Evolutionary conservation across 192 early-diverging fungal species (phyloP).

Genomic region (Rhizophlyctis rosea): DNA sequence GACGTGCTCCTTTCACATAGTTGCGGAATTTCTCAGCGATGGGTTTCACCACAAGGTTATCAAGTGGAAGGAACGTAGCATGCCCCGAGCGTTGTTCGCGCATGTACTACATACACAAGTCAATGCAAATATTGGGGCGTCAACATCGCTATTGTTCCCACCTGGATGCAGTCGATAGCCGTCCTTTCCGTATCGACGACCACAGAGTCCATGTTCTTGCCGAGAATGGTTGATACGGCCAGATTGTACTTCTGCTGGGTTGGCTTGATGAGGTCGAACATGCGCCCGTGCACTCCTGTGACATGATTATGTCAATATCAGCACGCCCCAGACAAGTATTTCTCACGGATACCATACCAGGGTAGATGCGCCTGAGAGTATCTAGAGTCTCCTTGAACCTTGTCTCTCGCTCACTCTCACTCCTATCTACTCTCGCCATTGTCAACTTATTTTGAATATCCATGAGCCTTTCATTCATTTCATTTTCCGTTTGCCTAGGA

Average conservation of each 20-base stretch:
- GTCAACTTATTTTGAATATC: constrained; percentile 72
- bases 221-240: constrained; percentile 82
- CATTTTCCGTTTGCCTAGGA: constrained; percentile 55
- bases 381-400: constrained; percentile 73
- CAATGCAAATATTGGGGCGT: constrained; percentile 12
- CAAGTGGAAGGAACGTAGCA: constrained; percentile 92
- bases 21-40: constrained; percentile 80
- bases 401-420: constrained; percentile 77
- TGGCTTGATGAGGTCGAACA: constrained; percentile 88
- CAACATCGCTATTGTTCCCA: constrained; percentile 22
- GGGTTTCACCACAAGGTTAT: constrained; percentile 68
- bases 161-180: constrained; percentile 93
- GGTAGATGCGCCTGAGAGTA: constrained; percentile 78
- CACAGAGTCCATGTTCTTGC: constrained; percentile 90
- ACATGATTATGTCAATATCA: background rate
- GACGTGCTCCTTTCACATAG: constrained; percentile 73
- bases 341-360: constrained; percentile 40
- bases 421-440: constrained; percentile 77
- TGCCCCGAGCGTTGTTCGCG: constrained; percentile 84
- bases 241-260: constrained; percentile 88
- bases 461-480: constrained; percentile 84
- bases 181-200: constrained; percentile 90
- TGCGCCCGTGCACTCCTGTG: constrained; percentile 75
- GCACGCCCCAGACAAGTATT: constrained; percentile 7
- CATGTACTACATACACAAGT: constrained; percentile 62